Evolutionary conservation across 176 grass and related monocot genomes (phyloP).

Genomic region (Hordeum vulgare): DNA sequence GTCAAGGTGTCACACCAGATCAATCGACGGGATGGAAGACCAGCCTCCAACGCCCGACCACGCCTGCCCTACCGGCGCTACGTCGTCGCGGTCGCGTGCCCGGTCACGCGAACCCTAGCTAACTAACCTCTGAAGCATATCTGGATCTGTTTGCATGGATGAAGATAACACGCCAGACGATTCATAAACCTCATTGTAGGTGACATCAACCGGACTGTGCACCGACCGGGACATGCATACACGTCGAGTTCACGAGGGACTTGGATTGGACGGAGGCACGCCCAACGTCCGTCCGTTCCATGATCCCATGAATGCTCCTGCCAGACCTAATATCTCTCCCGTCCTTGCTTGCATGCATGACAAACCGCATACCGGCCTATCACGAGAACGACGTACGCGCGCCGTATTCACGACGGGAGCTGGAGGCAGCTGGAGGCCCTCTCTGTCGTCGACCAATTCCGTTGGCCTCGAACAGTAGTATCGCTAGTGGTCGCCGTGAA

Average conservation of each 20-base stretch:
- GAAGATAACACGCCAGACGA: neutral
- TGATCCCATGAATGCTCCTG: neutral
- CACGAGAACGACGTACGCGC: neutral
- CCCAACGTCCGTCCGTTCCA: neutral
- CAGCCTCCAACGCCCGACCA: neutral
- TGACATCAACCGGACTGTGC: neutral
- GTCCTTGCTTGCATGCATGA: neutral
- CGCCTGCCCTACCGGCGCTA: neutral
- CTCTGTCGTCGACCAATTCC: neutral
- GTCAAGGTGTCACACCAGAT: neutral
- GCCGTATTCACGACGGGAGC: neutral
- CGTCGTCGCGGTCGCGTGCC: neutral
- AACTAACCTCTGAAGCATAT: neutral
- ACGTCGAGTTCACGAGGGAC: neutral
- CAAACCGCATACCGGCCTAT: neutral
- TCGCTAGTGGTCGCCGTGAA: neutral
- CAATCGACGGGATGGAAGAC: neutral
- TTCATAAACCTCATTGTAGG: too few species aligned
- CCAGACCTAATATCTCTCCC: neutral
- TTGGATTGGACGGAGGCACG: too few species aligned
- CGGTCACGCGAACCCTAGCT: neutral
- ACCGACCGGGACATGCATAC: neutral
- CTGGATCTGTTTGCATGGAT: neutral
- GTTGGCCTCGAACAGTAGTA: neutral
- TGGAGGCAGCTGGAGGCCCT: constrained; percentile 28